These are phyloP conservation scores for Tetrahymena malaccensis DNA, from an alignment of 73 alveolate genomes.

Conservation along the genomic window DNA sequence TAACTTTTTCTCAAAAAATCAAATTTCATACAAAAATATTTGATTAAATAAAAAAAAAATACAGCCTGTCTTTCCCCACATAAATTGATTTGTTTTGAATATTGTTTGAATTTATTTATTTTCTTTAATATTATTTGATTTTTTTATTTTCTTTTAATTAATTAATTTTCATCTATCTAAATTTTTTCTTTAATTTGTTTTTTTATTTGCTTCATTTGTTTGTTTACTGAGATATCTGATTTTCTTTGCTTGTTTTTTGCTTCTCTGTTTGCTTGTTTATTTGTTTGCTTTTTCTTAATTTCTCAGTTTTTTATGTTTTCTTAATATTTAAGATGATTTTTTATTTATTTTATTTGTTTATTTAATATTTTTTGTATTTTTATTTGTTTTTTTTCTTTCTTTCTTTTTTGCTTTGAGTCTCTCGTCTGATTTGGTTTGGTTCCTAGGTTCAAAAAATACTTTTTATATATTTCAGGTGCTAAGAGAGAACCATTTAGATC, in stretches of 20 bases:
- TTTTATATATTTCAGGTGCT: not conserved
- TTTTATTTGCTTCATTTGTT: not conserved
- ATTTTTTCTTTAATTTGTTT: too few species aligned
- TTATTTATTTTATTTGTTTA: not conserved
- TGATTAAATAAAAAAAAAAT: too few species aligned
- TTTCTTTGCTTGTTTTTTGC: too few species aligned
- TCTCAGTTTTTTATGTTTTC: not conserved
- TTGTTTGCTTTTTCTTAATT: not conserved
- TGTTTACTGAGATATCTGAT: not conserved
- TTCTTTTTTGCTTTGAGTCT: not conserved
- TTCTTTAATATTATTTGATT: not conserved
- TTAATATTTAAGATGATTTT: not conserved
- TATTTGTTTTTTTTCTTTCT: not conserved
- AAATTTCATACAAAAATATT: too few species aligned
- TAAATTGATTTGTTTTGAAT: too few species aligned
- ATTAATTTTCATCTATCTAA: too few species aligned
- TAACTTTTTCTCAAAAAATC: too few species aligned
- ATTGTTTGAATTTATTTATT: not conserved
- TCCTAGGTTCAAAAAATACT: not conserved
- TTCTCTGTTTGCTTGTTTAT: too few species aligned
- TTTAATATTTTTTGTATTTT: not conserved
- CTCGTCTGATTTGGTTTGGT: not conserved
- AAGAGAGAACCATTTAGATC: not conserved
- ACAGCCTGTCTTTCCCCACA: not conserved
- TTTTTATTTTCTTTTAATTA: not conserved